A percentile compares a stretch with the other conserved stretches of the same genome.
Evolutionary conservation across 495 filamentous ascomycete species (phyloP).

Genomic region (Copromyces sp.): DNA sequence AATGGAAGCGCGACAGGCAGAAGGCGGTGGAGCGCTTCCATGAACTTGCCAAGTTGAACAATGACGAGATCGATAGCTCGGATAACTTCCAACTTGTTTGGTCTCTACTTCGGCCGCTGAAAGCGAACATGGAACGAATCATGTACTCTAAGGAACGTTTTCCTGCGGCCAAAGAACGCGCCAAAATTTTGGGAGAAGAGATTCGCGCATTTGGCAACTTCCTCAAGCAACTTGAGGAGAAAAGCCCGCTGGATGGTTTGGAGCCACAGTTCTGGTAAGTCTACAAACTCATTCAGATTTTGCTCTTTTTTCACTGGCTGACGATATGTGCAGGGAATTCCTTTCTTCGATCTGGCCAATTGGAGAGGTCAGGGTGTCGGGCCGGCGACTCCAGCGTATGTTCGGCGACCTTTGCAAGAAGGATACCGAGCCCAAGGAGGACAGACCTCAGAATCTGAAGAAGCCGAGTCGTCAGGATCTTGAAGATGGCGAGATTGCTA

Average conservation of each 20-base stretch:
- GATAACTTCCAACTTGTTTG: slow-evolving; percentile 30
- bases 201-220: slow-evolving; percentile 37
- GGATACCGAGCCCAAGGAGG: slow-evolving; percentile 18
- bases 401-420: slow-evolving; percentile 31
- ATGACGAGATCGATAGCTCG: slow-evolving; percentile 23
- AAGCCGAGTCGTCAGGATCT: slow-evolving; percentile 17
- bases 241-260: slow-evolving; percentile 25
- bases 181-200: slow-evolving; percentile 35
- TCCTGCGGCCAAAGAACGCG: slow-evolving; percentile 34
- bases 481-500: slow-evolving; percentile 27
- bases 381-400: slow-evolving; percentile 35
- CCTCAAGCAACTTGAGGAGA: slow-evolving; percentile 29
- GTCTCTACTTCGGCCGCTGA: slow-evolving; percentile 35
- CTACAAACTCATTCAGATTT: not conserved
- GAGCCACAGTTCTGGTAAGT: slow-evolving; percentile 40
- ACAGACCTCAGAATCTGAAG: slow-evolving; percentile 7
- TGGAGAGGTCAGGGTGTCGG: slow-evolving; percentile 27
- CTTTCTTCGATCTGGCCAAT: slow-evolving; percentile 32
- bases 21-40: slow-evolving; percentile 26
- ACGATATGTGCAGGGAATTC: slow-evolving; percentile 22
- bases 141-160: slow-evolving; percentile 33
- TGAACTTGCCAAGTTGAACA: slow-evolving; percentile 20
- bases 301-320: slow-evolving; percentile 1
- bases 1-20: slow-evolving; percentile 21
- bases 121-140: slow-evolving; percentile 31